A percentile compares a stretch with the other conserved stretches of the same genome.
These are phyloP conservation scores for Chlamydomonas asymmetrica DNA, from an alignment of 139 green algal genomes.

Conservation along the genomic window DNA sequence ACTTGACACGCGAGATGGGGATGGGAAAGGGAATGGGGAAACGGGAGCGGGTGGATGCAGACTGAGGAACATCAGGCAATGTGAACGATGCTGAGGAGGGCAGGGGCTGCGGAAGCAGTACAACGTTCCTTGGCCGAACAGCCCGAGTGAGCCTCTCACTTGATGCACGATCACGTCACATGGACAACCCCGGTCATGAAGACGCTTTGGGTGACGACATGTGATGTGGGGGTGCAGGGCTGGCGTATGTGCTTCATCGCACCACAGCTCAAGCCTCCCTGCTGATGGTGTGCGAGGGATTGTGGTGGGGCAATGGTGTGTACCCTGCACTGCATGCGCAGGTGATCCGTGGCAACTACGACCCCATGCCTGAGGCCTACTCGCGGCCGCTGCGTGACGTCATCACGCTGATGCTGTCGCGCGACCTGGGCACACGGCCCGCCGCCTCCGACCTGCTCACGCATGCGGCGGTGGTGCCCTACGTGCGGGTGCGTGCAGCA, in stretches of 20 bases:
- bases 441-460: constrained; percentile 38
- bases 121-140: too few relatives aligned
- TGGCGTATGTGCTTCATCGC: background rate
- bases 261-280: background rate
- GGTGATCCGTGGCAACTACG: constrained; percentile 45
- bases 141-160: too few relatives aligned
- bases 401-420: constrained; percentile 41
- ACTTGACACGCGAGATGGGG: too few relatives aligned
- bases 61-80: too few relatives aligned
- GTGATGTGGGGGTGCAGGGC: too few relatives aligned
- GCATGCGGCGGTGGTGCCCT: constrained; percentile 25
- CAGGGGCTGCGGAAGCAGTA: too few relatives aligned
- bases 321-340: background rate
- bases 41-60: too few relatives aligned
- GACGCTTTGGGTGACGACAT: background rate
- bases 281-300: background rate
- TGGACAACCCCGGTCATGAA: background rate
- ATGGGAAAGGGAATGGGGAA: too few relatives aligned
- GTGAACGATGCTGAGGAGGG: too few relatives aligned
- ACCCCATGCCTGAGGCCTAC: constrained; percentile 39
- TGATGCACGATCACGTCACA: background rate
- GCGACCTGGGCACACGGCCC: constrained; percentile 24
- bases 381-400: constrained; percentile 17
- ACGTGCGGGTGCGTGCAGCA: constrained; percentile 22
- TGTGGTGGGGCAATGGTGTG: too few relatives aligned